These are phyloP conservation scores for Zea luxurians DNA, from an alignment of 176 grass and related monocot species.

Conservation along the genomic window DNA sequence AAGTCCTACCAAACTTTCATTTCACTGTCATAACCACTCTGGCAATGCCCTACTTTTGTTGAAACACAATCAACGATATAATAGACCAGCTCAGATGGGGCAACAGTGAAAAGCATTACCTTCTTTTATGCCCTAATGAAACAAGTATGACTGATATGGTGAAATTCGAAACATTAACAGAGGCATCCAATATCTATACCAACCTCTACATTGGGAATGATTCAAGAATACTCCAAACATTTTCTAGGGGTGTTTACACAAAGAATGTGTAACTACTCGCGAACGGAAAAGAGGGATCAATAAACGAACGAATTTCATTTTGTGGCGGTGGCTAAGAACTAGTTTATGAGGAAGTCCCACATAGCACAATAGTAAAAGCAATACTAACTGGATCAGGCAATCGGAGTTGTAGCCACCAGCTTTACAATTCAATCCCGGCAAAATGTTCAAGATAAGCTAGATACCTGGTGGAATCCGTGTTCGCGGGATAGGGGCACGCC, in stretches of 20 bases:
- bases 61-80: constrained; percentile 13
- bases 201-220: constrained; percentile 13
- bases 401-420: neutral
- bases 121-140: constrained; percentile 37
- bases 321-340: constrained; percentile 12
- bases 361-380: neutral
- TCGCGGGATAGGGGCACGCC: constrained; percentile 82
- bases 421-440: constrained; percentile 11
- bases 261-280: constrained; percentile 9
- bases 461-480: constrained; percentile 92
- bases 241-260: neutral
- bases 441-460: constrained; percentile 19
- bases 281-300: neutral
- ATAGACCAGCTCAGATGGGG: constrained; percentile 27
- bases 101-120: constrained; percentile 15
- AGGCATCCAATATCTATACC: constrained; percentile 30
- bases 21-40: constrained; percentile 50
- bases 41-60: constrained; percentile 45
- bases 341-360: constrained; percentile 23
- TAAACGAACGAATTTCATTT: neutral
- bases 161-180: constrained; percentile 29
- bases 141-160: constrained; percentile 36
- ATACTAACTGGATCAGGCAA: neutral
- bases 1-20: constrained; percentile 49
- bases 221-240: constrained; percentile 5